Percentiles rank a stretch among this genome's conserved stretches.
These are phyloP conservation scores for Apophysomyces variabilis DNA, from an alignment of 371 early-diverging fungal genomes.

Conservation along the genomic window DNA sequence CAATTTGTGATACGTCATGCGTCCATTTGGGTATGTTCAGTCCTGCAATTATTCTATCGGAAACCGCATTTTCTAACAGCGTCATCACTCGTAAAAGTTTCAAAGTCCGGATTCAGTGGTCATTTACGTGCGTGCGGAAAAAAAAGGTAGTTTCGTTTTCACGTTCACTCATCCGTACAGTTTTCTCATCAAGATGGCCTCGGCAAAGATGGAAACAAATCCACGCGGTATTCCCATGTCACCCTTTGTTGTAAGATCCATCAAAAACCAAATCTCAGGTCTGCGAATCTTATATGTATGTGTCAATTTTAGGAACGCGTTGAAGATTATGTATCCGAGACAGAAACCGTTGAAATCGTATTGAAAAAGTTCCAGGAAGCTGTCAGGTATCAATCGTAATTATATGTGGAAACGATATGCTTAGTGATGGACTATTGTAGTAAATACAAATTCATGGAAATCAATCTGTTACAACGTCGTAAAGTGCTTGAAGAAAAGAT, in stretches of 20 bases:
- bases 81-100: too few relatives aligned
- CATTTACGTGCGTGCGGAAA: too few relatives aligned
- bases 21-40: too few relatives aligned
- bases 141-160: too few relatives aligned
- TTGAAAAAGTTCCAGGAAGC: constrained; percentile 93
- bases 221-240: constrained; percentile 94
- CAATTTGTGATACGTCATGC: too few relatives aligned
- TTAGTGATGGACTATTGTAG: constrained; percentile 44
- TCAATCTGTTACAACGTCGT: constrained; percentile 82
- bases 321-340: constrained; percentile 79
- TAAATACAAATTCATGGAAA: constrained; percentile 97
- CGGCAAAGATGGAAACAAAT: constrained; percentile 68
- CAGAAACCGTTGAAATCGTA: constrained; percentile 79
- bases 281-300: background rate
- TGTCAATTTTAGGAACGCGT: constrained; percentile 74
- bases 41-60: too few relatives aligned
- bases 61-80: too few relatives aligned
- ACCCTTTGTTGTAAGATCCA: constrained; percentile 85
- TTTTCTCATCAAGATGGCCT: background rate
- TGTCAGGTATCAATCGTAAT: constrained; percentile 61
- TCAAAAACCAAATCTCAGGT: background rate
- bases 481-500: constrained; percentile 87
- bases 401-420: background rate
- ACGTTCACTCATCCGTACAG: background rate
- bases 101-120: too few relatives aligned